Conservation (phyloP, 148 eudicot genomes). For the Heliamphora exappendiculata region DNA sequence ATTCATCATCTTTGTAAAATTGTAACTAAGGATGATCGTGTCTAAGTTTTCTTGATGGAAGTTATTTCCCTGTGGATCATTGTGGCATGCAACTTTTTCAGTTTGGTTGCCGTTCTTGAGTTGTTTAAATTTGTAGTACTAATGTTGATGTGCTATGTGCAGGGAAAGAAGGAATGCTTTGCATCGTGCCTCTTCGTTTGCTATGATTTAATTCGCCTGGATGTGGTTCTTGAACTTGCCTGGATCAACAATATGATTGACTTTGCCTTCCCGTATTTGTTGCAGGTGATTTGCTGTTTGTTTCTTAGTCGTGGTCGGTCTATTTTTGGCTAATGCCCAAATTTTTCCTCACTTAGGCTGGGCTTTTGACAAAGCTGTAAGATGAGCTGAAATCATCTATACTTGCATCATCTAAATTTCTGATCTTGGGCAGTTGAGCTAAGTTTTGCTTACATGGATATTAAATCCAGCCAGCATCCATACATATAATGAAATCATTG, state of each 20-base stretch:
- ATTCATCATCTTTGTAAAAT: background rate
- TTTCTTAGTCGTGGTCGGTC: background rate
- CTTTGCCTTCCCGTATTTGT: conserved; percentile 93
- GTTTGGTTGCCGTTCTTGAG: background rate
- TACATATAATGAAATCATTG: background rate
- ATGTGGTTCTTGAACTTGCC: conserved; percentile 92
- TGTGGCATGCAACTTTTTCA: background rate
- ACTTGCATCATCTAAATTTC: background rate
- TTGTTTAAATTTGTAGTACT: background rate
- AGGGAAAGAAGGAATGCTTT: conserved; percentile 98
- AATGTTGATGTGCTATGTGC: conserved; percentile 25
- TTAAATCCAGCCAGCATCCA: no score
- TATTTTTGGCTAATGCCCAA: no score
- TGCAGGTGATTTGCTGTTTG: conserved; percentile 52
- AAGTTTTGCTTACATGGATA: background rate
- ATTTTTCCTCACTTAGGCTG: background rate
- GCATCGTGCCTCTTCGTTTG: conserved; percentile 96
- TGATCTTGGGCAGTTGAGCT: no score
- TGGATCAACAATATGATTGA: conserved; percentile 97
- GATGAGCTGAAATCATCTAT: background rate
- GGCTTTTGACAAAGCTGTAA: background rate
- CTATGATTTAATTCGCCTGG: conserved; percentile 76
- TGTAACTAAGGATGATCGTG: background rate
- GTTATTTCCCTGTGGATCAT: background rate
- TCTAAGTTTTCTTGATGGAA: background rate